Base-by-base conservation (phyloP, 108 stramenopile species). In the Cylindrotheca fusiformis region DNA sequence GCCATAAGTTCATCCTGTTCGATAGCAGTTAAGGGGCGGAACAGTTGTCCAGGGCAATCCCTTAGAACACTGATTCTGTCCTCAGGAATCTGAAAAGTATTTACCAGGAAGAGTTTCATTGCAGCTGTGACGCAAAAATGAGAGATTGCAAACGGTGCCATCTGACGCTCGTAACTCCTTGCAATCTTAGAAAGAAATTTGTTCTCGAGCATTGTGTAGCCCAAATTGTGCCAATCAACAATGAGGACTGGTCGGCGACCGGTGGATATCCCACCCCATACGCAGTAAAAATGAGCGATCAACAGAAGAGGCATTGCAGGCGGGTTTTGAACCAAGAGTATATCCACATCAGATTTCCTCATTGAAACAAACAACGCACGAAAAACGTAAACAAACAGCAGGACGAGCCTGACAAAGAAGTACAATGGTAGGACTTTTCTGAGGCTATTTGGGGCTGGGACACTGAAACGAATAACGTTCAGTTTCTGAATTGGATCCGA, bases 171-270 rank as follows among this genome's bases (percentile, higher is more conserved):
- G 54, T 87, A 85, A 10, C 44, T 10, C 61, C 71, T 62, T 10
- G 86, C 90, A 22, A 85, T 28, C 24, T 45, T 62, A 33, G 71
- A 62, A 28, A 73, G 45, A 25, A 82, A 60, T 8, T 65, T 58
- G 53, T 52, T 50, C 48, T 17, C 20, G 32, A 99, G 80, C 85
- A 99, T 97, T 52, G 93, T 90, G 75, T 78, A 97, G 4, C 97
- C 99, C 51, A 99, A 62, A 76, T 99, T 99, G 70, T 99, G 99
- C 99, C 96, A 95, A 65, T 97, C 97, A 48, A 98, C 82, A 17
- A 97, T 78, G 12, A 98, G 66, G n/a, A 69, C 72, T 4, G 96
- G 83, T 18, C 85, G 68, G 14, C 74, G 64, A 23, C 74, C 60
- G 28, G 19, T 32, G 41, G 56, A 21, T 12, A 64, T 28, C 1